Base-by-base conservation (phyloP, 148 eudicot genomes). In the Nepenthes gracilis region DNA sequence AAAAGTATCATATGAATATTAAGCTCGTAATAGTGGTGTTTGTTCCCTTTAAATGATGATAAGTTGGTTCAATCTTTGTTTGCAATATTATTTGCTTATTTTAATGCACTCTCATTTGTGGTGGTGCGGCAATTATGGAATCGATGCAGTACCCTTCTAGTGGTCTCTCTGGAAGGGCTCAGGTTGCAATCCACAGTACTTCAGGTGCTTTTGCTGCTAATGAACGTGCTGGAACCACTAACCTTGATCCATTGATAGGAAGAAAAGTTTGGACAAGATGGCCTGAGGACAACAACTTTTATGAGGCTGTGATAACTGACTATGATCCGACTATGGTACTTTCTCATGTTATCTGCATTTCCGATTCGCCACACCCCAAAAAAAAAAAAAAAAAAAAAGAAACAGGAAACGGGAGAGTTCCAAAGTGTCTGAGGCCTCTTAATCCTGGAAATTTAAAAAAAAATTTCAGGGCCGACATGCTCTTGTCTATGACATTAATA, bases 181-280 rank as follows among this genome's bases (percentile, higher is more conserved):
- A 66, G 73, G 78, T 50, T 61, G 36, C 66, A 35, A 76, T 49
- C 45, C 81, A 59, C 33, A 69, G 77, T 54, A 47, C 64, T 48
- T 47, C 77, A n/a, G 77, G 75, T 64, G 70, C 73, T 35, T 79
- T 78, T 58, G 76, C 38, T 1, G 43, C 43, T 7, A 40, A 40
- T 40, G 43, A 40, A 40, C 43, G 4, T 2, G 43, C 43, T 40
- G 43, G 7, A 40, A 7, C 43, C 7, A 7, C 43, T 40, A 40
- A 40, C 43, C 7, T 2, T 40, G 74, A 80, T 68, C 80, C 70
- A 55, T 71, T 82, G 62, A 62, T 81, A 64, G 90, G 90, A 51
- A 70, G 72, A 60, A 78, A 72, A 76, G 83, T 82, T 36, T 76
- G 83, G 83, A 82, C 86, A 15, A 75, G 86, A 67, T 76, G 86